Conservation (phyloP, 371 early-diverging fungal genomes). For the Saksenaea oblongispora region DNA sequence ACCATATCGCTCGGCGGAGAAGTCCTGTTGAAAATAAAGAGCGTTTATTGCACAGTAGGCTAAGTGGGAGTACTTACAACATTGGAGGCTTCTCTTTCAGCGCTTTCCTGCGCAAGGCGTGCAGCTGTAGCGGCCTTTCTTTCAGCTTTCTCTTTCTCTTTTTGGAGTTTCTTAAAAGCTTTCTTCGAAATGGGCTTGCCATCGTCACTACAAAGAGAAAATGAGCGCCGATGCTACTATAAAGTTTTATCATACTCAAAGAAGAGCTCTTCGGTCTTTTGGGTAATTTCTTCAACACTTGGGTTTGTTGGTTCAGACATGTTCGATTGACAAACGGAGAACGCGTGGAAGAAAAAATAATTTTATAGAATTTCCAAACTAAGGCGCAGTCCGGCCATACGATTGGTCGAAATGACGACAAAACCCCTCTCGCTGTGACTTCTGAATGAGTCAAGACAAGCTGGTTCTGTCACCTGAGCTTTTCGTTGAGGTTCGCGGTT, state of each 20-base stretch:
- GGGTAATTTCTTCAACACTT: slow-evolving; percentile 51
- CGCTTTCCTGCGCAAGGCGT: slow-evolving; percentile 84
- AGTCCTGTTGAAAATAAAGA: slow-evolving; percentile 56
- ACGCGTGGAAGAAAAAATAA: neutral
- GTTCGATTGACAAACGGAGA: neutral
- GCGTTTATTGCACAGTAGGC: neutral
- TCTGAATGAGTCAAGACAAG: no score
- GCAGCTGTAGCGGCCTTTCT: slow-evolving; percentile 81
- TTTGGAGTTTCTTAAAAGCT: slow-evolving; percentile 92
- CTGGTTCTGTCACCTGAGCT: no score
- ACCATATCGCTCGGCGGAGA: slow-evolving; percentile 85
- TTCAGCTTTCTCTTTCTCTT: slow-evolving; percentile 86
- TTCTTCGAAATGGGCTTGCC: slow-evolving; percentile 92
- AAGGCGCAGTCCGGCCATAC: no score
- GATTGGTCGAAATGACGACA: no score
- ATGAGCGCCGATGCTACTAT: neutral
- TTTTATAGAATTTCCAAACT: neutral
- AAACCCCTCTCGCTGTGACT: no score
- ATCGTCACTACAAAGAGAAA: slow-evolving; percentile 57
- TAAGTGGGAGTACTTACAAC: slow-evolving; percentile 38
- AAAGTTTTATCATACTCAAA: slow-evolving; percentile 46
- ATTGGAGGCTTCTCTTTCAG: slow-evolving; percentile 73
- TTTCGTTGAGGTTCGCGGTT: no score
- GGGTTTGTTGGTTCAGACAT: slow-evolving; percentile 41
- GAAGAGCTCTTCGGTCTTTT: slow-evolving; percentile 57